Base-by-base conservation (phyloP, 1,284 basidiomycete species). In the Wallemia hederae region DNA sequence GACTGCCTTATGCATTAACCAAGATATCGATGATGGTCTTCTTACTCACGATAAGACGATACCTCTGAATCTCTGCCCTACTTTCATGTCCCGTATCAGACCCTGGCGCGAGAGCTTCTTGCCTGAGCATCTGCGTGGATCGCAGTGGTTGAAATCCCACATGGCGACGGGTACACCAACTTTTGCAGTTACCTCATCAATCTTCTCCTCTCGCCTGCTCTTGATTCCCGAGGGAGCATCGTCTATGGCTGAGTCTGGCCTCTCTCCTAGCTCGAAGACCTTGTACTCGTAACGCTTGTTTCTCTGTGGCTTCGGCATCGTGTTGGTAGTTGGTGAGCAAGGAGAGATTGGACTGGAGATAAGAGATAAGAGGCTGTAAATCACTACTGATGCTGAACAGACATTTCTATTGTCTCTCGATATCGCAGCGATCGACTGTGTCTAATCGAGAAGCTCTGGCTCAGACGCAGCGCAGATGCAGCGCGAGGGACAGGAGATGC, bases 141-240 rank as follows among this genome's bases (percentile, higher is more conserved):
- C 91, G 70, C 92, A 97, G 69, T 97, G 92, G 68, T 88, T 83
- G 70, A 98, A 96, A 70, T 97, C 92, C 86, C 86, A 90, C 86
- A 90, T 90, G 27, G 84, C 86, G 15, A 89, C 80, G 2, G 82
- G 81, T 1, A 84, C 77, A 11, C 74, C 75, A 26, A 83, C 81
- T 34, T 66, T 66, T 24, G 67, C 62, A 22, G 65, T 61, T 59
- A 34, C 2, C 24, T 55, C 59, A 22, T 60, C 59, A 24, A 17
- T 24, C 24, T 27, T 49, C 17, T 27, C 59, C 22, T 26, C 27
- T 14, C n/a, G 2, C 25, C 25, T 39, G 5, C 22, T 22, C 24
- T 25, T 27, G 15, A 27, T 31, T 19, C 25, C 31, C 19, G 26
- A 24, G 15, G 24, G 31, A 19, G 27, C 31, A 27, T 31, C 24